Evolutionary conservation across 495 filamentous ascomycete species (phyloP).

Genomic region (Talaromyces trachyspermus): DNA sequence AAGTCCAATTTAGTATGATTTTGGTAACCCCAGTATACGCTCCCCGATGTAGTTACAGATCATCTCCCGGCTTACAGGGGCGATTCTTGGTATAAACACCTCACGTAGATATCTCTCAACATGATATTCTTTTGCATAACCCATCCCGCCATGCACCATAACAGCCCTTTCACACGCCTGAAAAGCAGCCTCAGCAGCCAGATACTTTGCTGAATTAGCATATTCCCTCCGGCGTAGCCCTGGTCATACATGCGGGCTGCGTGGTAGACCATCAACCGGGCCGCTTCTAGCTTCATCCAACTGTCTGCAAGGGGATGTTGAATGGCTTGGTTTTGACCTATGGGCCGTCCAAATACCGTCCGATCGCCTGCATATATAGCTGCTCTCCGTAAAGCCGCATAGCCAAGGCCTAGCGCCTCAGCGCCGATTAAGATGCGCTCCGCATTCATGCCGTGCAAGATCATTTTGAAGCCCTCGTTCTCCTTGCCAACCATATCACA

Average conservation of each 20-base stretch:
- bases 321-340: slow-evolving; percentile 70
- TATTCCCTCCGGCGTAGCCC: slow-evolving; percentile 61
- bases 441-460: slow-evolving; percentile 79
- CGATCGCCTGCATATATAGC: slow-evolving; percentile 61
- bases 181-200: slow-evolving; percentile 74
- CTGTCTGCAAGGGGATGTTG: slow-evolving; percentile 66
- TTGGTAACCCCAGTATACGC: slow-evolving; percentile 49
- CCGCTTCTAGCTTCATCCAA: slow-evolving; percentile 74
- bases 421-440: slow-evolving; percentile 71
- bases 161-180: slow-evolving; percentile 64
- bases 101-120: slow-evolving; percentile 72
- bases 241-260: slow-evolving; percentile 65
- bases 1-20: slow-evolving; percentile 40
- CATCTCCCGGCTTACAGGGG: slow-evolving; percentile 73
- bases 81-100: slow-evolving; percentile 66
- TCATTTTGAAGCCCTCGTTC: slow-evolving; percentile 66
- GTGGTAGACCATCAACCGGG: slow-evolving; percentile 71
- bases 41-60: slow-evolving; percentile 74
- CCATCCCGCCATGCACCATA: slow-evolving; percentile 65
- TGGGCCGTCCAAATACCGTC: slow-evolving; percentile 61
- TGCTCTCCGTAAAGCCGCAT: slow-evolving; percentile 59
- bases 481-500: slow-evolving; percentile 60
- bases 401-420: slow-evolving; percentile 71
- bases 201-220: slow-evolving; percentile 68
- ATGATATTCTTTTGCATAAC: slow-evolving; percentile 71